Evolutionary conservation across 2,329 filamentous ascomycete species (phyloP).

Genomic region (Grosmannia huntii): DNA sequence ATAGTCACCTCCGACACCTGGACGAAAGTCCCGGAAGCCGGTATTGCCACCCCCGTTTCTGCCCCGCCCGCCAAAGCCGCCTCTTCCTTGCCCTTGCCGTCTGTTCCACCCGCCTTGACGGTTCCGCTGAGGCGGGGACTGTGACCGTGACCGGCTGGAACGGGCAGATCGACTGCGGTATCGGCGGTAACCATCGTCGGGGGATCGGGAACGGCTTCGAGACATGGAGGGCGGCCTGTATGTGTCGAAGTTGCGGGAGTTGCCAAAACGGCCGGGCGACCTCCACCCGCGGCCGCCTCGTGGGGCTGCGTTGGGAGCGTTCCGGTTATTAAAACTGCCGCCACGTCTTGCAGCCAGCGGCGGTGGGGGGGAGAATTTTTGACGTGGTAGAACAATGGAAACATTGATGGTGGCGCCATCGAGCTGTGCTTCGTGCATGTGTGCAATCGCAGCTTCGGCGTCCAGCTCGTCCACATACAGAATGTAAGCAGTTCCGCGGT

Average conservation of each 20-base stretch:
- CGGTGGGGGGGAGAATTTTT: slow-evolving; percentile 70
- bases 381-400: slow-evolving; percentile 73
- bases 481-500: slow-evolving; percentile 89
- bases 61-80: neutral
- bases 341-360: slow-evolving; percentile 51
- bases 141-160: slow-evolving; percentile 11
- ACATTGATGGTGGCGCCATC: slow-evolving; percentile 76
- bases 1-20: neutral
- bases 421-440: slow-evolving; percentile 96
- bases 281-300: slow-evolving; percentile 10
- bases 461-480: slow-evolving; percentile 65
- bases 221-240: slow-evolving; percentile 51
- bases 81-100: neutral
- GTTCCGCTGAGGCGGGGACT: neutral
- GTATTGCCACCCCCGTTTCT: neutral
- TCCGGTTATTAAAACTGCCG: slow-evolving; percentile 44
- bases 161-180: slow-evolving; percentile 35
- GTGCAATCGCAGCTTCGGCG: slow-evolving; percentile 78
- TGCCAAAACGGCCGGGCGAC: slow-evolving; percentile 20
- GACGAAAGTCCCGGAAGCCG: neutral
- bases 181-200: slow-evolving; percentile 19
- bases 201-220: slow-evolving; percentile 30
- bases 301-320: slow-evolving; percentile 23
- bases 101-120: neutral
- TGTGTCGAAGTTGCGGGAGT: slow-evolving; percentile 18